Conservation (phyloP, 1,284 basidiomycete species). For the Coniferiporia sulphurascens region DNA sequence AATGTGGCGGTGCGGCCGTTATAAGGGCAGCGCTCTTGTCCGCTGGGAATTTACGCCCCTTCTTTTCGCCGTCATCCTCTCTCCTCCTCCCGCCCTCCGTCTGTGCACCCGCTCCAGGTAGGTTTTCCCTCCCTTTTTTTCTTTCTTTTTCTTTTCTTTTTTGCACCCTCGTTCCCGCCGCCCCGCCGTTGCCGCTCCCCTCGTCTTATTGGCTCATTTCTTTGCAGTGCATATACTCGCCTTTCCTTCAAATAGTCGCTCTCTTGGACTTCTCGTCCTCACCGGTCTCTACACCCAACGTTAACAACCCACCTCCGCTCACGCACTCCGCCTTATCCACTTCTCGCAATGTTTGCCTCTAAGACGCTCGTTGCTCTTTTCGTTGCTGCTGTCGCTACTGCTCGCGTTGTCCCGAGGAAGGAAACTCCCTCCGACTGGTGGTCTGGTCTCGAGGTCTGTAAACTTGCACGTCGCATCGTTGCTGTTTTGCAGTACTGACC, state of each 20-base stretch:
- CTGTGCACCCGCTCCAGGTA: slow-evolving; percentile 10
- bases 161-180: neutral
- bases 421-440: slow-evolving; percentile 41
- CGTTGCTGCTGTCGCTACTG: slow-evolving; percentile 39
- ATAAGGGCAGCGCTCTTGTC: neutral
- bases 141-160: neutral
- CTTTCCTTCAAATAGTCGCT: slow-evolving; percentile 25
- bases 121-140: slow-evolving; percentile 18
- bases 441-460: slow-evolving; percentile 31
- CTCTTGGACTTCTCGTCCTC: slow-evolving; percentile 26
- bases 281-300: slow-evolving; percentile 13
- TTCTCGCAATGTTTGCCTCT: slow-evolving; percentile 39
- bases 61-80: slow-evolving; percentile 22
- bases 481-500: slow-evolving; percentile 3
- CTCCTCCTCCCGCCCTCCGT: slow-evolving; percentile 14
- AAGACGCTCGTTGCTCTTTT: slow-evolving; percentile 46
- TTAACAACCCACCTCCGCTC: slow-evolving; percentile 4
- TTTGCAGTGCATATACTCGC: slow-evolving; percentile 19
- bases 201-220: slow-evolving; percentile 16
- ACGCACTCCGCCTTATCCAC: slow-evolving; percentile 15
- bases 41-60: slow-evolving; percentile 10
- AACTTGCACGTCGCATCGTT: slow-evolving; percentile 25
- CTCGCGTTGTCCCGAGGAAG: slow-evolving; percentile 44
- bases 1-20: neutral
- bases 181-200: slow-evolving; percentile 15